A percentile compares a stretch with the other conserved stretches of the same genome.
Evolutionary conservation across 169 alveolate genomes (phyloP).

Genomic region (Cryptosporidium tyzzeri): DNA sequence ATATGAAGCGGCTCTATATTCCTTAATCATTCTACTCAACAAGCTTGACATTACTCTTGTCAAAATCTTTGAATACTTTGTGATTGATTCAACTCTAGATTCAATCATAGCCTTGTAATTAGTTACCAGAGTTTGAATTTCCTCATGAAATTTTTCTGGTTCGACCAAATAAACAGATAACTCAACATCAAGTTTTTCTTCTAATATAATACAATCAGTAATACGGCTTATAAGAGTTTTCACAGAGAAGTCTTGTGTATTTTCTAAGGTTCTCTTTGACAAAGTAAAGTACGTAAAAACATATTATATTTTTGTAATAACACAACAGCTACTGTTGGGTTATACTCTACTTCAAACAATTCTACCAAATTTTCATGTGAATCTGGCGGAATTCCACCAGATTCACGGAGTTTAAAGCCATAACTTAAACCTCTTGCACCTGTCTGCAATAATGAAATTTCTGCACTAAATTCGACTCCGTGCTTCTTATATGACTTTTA

Average conservation of each 20-base stretch:
- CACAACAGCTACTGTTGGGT: neutral
- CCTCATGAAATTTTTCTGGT: neutral
- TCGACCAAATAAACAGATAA: neutral
- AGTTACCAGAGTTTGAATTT: too few relatives aligned
- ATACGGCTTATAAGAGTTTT: too few relatives aligned
- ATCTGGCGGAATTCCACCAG: neutral
- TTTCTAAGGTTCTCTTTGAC: too few relatives aligned
- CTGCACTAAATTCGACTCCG: too few relatives aligned
- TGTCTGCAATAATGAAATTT: neutral
- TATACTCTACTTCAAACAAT: neutral
- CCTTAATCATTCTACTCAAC: neutral
- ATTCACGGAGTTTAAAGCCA: too few relatives aligned
- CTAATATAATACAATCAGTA: neutral
- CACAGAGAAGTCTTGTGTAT: neutral
- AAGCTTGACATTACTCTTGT: neutral
- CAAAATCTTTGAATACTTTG: too few relatives aligned
- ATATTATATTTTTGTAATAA: too few relatives aligned
- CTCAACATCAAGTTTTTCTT: too few relatives aligned
- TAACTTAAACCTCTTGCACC: neutral
- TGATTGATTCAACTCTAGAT: too few relatives aligned
- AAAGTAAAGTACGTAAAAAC: neutral
- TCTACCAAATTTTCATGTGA: too few relatives aligned
- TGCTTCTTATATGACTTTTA: neutral
- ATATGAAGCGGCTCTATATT: too few relatives aligned
- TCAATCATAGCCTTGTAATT: too few relatives aligned